Evolutionary conservation across 2,329 filamentous ascomycete species (phyloP), one percentile per base, ranked within the genome.

Genomic region (Thielaviopsis ethacetica): DNA sequence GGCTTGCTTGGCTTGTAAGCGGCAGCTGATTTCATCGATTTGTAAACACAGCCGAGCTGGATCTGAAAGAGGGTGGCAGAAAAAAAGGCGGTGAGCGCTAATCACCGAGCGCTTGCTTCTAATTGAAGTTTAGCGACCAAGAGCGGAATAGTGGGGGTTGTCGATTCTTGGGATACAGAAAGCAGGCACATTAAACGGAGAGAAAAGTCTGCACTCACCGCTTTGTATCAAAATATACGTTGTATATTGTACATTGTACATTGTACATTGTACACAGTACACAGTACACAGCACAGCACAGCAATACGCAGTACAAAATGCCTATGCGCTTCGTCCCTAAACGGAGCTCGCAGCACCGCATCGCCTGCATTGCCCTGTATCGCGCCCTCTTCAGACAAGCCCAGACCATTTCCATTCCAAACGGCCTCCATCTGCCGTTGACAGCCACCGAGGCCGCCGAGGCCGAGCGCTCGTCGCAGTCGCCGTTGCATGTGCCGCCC

Each of bases 291-390:
- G n/a, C n/a, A n/a, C n/a, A n/a, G n/a, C n/a, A n/a, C n/a, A n/a
- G n/a, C n/a, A n/a, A n/a, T n/a, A n/a, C n/a, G n/a, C n/a, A n/a
- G n/a, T n/a, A n/a, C 38, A 69, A 71, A 68, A 56, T 63, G 50
- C 69, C 67, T 57, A 63, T 65, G 19, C 63, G 57, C 41, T 76
- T 77, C 60, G 63, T 78, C 51, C 76, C 79, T 34, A 73, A 75
- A 62, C 73, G 72, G 60, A 73, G 72, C 62, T 74, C 76, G 65
- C 75, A 76, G 62, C 79, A 82, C 66, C 74, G 79, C 62, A 67
- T 66, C 65, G 79, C 79, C 66, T 78, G 81, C 67, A 76, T 87
- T 63, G 84, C 86, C 56, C 80, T 91, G 54, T 91, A 85, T 71
- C 79, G 84, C 62, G 82, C 85, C 41, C 79, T 91, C 59, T 71